Percentiles rank a stretch among this genome's conserved stretches.
These are phyloP conservation scores for Tricholoma matsutake DNA, from an alignment of 768 basidiomycete species.

Conservation along the genomic window DNA sequence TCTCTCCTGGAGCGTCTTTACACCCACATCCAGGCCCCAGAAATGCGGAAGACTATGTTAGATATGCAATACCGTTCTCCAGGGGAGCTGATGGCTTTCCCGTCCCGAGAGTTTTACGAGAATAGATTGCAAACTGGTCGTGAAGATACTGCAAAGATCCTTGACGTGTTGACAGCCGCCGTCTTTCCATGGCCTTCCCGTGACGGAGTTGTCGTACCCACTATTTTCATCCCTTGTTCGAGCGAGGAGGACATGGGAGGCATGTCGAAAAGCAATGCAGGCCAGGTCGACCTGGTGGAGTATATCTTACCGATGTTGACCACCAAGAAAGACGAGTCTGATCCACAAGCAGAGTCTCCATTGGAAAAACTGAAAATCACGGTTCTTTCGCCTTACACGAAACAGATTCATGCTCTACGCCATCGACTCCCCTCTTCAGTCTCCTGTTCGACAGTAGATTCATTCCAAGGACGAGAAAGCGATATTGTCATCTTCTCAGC, in stretches of 20 bases:
- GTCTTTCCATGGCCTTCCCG: conserved; percentile 57
- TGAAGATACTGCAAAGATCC: conserved; percentile 30
- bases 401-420: conserved; percentile 49
- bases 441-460: conserved; percentile 51
- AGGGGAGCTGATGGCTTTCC: conserved; percentile 53
- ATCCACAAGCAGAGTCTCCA: conserved; percentile 12
- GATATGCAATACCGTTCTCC: conserved; percentile 71
- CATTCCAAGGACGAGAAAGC: conserved; percentile 67
- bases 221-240: conserved; percentile 56
- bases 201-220: conserved; percentile 39
- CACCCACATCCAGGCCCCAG: conserved; percentile 29
- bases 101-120: conserved; percentile 63
- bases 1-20: conserved; percentile 64
- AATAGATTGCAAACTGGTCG: conserved; percentile 48
- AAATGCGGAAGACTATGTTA: conserved; percentile 58
- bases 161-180: conserved; percentile 35
- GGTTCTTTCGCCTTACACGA: conserved; percentile 58
- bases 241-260: conserved; percentile 57
- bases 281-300: conserved; percentile 53
- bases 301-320: conserved; percentile 44
- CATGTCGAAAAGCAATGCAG: conserved; percentile 58
- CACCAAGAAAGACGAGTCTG: conserved; percentile 16
- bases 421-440: conserved; percentile 35
- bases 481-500: conserved; percentile 66
- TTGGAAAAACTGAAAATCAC: conserved; percentile 34